Evolutionary conservation across 1,139 yeast species (phyloP), one percentile per base, ranked within the genome.

Genomic region (Yueomyces sp.): DNA sequence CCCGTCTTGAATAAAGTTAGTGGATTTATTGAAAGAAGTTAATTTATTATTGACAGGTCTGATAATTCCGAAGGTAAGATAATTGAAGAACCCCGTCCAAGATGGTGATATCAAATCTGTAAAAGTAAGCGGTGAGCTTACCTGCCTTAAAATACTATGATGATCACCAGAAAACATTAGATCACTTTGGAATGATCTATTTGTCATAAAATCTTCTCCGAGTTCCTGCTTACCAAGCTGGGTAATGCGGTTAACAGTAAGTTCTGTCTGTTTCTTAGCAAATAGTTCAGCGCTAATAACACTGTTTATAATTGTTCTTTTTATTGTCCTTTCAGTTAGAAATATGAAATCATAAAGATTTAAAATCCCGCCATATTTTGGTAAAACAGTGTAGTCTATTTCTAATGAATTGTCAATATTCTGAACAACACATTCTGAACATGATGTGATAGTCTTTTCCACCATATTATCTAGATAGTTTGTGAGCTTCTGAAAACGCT

Each of bases 91-190:
- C 2, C 81, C 74, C 42, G 78, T 82, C 50, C 75, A 57, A 1
- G 81, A 72, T 1, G 87, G 87, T 53, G 89, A 95, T 56, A 89
- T 69, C 52, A 87, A 78, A 60, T 91, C 97, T 19, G 69, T 45
- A 2, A 83, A 43, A 12, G 79, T 75, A 39, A 89, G 71, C 35
- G 74, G 72, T 35, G 77, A 74, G 47, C 73, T 68, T 39, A 89
- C 66, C 41, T 74, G 69, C 50, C 81, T 76, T 36, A 76, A 72
- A 37, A 79, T 64, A 4, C 73, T 62, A 54, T 91, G 96, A 39
- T 73, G 74, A 44, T 72, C 72, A 52, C 89, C 76, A 3, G 86
- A 75, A 53, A 87, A 91, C 98, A 91, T 91, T 41, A 82, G 72
- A 28, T 78, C 81, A 12, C 84, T 75, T 45, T 83, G 76, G 65